A percentile compares a stretch with the other conserved stretches of the same genome.
phyloP scores from a whole-genome alignment of 2,329 filamentous ascomycete genomes.

The Podosphaera aphanis region DNA sequence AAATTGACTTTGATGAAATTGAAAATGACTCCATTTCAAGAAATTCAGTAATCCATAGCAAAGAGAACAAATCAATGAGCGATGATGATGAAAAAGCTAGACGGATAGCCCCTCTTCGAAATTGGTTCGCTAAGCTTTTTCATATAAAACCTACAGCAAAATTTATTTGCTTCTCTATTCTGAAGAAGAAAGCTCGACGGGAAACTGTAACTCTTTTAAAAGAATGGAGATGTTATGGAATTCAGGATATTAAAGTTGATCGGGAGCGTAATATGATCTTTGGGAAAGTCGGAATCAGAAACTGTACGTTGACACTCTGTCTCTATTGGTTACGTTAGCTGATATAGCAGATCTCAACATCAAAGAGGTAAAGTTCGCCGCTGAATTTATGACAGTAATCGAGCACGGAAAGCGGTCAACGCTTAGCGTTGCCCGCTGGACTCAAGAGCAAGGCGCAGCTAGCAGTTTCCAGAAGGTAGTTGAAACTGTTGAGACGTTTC shows the following conservation, averaged over 20 bases:
- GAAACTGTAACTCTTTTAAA: constrained; percentile 54
- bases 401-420: constrained; percentile 59
- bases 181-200: constrained; percentile 49
- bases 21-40: constrained; percentile 11
- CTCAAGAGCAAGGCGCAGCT: constrained; percentile 75
- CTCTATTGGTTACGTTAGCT: constrained; percentile 3
- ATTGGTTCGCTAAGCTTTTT: constrained; percentile 76
- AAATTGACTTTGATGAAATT: constrained; percentile 9
- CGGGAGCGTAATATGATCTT: constrained; percentile 59
- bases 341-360: constrained; percentile 42
- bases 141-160: constrained; percentile 63
- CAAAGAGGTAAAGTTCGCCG: constrained; percentile 70
- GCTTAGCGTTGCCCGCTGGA: constrained; percentile 63
- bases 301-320: constrained; percentile 35
- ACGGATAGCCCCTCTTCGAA: constrained; percentile 45
- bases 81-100: constrained; percentile 16
- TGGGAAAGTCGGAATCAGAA: constrained; percentile 50
- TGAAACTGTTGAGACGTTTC: constrained; percentile 47
- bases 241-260: constrained; percentile 56
- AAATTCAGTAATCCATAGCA: constrained; percentile 8
- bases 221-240: constrained; percentile 36
- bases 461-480: constrained; percentile 72
- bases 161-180: constrained; percentile 51
- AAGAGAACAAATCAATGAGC: constrained; percentile 6
- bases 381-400: constrained; percentile 71